Evolutionary conservation across 176 grass and related monocot genomes (phyloP).

Genomic region (Aegilops umbellulata): DNA sequence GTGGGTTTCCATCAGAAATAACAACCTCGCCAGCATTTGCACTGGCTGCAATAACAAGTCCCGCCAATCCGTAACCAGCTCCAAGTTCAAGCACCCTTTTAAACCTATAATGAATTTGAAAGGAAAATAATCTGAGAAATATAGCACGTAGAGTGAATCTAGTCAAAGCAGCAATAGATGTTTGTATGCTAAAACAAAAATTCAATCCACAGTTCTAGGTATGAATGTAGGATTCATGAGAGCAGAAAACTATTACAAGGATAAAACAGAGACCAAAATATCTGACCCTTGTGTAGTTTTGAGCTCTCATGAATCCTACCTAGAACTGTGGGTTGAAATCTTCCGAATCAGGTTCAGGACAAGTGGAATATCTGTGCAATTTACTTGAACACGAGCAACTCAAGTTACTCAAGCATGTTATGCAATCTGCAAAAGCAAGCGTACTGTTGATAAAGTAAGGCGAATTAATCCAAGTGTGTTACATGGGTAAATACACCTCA

Average conservation of each 20-base stretch:
- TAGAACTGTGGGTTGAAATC: neutral
- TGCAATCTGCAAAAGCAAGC: slow-evolving; percentile 11
- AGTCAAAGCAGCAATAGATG: slow-evolving; percentile 1
- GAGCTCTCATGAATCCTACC: neutral
- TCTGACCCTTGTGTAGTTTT: neutral
- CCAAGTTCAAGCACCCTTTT: slow-evolving; percentile 96
- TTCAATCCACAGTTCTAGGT: neutral
- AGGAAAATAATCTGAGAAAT: slow-evolving; percentile 12
- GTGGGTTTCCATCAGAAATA: slow-evolving; percentile 95
- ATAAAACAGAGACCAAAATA: neutral
- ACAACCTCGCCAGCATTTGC: slow-evolving; percentile 70
- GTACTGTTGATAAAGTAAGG: neutral
- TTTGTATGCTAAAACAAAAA: slow-evolving; percentile 20
- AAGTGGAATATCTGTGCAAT: neutral
- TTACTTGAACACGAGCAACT: neutral
- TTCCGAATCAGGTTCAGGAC: neutral
- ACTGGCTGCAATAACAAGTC: slow-evolving; percentile 71
- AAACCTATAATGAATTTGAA: slow-evolving; percentile 47
- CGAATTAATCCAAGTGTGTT: neutral
- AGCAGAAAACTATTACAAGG: neutral
- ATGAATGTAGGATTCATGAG: neutral
- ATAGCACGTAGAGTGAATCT: slow-evolving; percentile 4
- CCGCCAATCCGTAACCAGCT: slow-evolving; percentile 86
- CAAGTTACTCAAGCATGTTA: slow-evolving; percentile 6
- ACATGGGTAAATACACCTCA: slow-evolving; percentile 8